Evolutionary conservation across 1,284 basidiomycete genomes (phyloP), one percentile per base, ranked within the genome.

Genomic region (Austroboletus rostrupii): DNA sequence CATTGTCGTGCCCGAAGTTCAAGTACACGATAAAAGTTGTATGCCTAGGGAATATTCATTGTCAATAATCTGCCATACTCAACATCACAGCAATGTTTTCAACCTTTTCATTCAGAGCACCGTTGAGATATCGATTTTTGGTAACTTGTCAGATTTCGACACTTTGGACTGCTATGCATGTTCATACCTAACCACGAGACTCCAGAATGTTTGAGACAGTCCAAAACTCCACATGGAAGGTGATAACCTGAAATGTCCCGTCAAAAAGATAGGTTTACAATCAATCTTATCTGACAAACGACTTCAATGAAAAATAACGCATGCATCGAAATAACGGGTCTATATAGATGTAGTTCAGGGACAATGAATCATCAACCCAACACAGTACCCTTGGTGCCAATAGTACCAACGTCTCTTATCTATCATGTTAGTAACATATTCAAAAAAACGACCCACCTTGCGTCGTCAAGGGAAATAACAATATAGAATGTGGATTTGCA

Each of bases 231-330:
- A 71, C 72, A 81, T 83, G 10, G 83, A 83, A 1, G 77, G 45
- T 9, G 77, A 76, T 3, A 83, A 64, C 13, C 84, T 85, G 33
- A 76, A 67, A 1, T 81, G 69, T 0, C 85, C 85, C 7, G 70
- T 71, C 49, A 87, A 65, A 41, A 87, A 71, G 21, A 88, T 72
- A 0, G 85, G 85, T 59, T 78, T 83, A 17, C 85, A 74, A 28
- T 85, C 85, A 17, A 85, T 70, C 35, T 72, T 66, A 60, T 87
- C 85, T 2, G 85, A 87, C 3, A 77, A 59, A 29, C 79, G 74
- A 60, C 81, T 83, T 84, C 85, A 87, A 56, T 82, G 78, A 33
- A 84, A 72, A 26, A 85, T 77, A 3, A 79, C 81, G 48, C 76
- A 58, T 5, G 78, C 75, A 55, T 80, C 76, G 3, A 76, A 80